A percentile compares a stretch with the other conserved stretches of the same genome.
phyloP scores from a whole-genome alignment of 371 early-diverging fungal genomes.

The Capillidium heterosporum region DNA sequence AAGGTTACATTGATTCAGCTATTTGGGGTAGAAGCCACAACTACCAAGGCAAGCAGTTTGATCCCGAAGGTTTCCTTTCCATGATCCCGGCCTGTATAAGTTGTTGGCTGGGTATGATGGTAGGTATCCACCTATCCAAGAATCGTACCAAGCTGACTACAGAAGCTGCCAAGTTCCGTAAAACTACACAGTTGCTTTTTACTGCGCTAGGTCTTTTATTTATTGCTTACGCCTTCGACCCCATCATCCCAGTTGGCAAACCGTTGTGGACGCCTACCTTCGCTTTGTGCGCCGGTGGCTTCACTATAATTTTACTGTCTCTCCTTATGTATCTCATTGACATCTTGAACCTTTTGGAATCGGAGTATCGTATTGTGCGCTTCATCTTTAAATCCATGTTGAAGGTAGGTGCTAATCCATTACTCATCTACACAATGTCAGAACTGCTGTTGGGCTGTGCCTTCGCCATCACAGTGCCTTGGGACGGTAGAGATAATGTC shows the following conservation, averaged over 20 bases:
- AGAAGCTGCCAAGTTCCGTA: background rate
- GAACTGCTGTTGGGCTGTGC: constrained; percentile 7
- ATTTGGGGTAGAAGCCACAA: constrained; percentile 19
- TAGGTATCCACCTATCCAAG: constrained; percentile 18
- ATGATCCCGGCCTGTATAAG: constrained; percentile 19
- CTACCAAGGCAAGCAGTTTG: constrained; percentile 16
- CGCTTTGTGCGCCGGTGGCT: constrained; percentile 14
- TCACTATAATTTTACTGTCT: constrained; percentile 13
- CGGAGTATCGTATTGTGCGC: background rate
- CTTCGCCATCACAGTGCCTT: background rate
- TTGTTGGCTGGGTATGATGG: constrained; percentile 19
- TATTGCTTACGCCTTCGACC: constrained; percentile 12
- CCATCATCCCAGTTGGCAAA: constrained; percentile 23
- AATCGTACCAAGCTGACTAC: constrained; percentile 5
- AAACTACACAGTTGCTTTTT: constrained; percentile 10
- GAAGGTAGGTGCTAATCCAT: constrained; percentile 9
- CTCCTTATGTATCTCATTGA: constrained; percentile 15
- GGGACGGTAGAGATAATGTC: background rate
- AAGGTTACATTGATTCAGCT: constrained; percentile 18
- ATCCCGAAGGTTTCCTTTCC: constrained; percentile 26
- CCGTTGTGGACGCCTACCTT: constrained; percentile 27
- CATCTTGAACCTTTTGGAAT: background rate
- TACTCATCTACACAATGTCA: constrained; percentile 8
- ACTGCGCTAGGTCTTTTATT: constrained; percentile 6
- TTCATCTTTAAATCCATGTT: constrained; percentile 13